Percentiles rank a stretch among this genome's conserved stretches.
Evolutionary conservation across 441 rosid species (phyloP).

Genomic region (Raphanus hybrid): DNA sequence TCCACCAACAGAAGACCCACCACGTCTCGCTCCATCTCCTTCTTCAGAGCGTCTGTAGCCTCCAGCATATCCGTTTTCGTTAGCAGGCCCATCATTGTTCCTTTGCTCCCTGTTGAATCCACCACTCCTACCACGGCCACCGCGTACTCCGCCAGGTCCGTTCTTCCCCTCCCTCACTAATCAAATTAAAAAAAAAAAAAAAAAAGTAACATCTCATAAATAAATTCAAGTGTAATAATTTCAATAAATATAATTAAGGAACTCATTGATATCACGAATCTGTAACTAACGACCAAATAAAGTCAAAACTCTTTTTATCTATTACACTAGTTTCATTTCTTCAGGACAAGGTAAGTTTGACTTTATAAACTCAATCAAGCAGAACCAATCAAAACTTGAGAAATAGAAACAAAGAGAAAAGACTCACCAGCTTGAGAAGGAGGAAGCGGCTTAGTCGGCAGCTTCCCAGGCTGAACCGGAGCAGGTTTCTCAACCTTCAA

Average conservation of each 20-base stretch:
- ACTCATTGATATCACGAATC: neutral
- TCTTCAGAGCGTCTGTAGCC: slow-evolving; percentile 64
- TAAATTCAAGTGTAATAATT: neutral
- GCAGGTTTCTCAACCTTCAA: slow-evolving; percentile 60
- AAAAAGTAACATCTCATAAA: neutral
- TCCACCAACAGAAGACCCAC: slow-evolving; percentile 27
- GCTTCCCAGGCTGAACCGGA: slow-evolving; percentile 53
- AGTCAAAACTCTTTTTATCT: neutral
- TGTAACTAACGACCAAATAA: neutral
- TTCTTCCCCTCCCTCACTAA: slow-evolving; percentile 62
- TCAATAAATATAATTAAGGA: neutral
- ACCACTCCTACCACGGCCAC: slow-evolving; percentile 52
- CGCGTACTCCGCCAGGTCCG: slow-evolving; percentile 60
- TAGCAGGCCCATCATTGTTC: slow-evolving; percentile 62
- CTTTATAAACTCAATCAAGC: slow-evolving; percentile 1
- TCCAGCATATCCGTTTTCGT: slow-evolving; percentile 69
- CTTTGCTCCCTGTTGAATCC: slow-evolving; percentile 63
- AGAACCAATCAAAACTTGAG: neutral
- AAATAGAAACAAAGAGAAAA: neutral
- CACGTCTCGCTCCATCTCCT: slow-evolving; percentile 61
- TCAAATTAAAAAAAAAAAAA: neutral
- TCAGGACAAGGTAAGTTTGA: neutral
- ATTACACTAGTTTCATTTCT: neutral
- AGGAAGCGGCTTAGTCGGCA: slow-evolving; percentile 72
- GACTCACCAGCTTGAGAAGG: slow-evolving; percentile 79